Base-by-base conservation (phyloP, 805 yeast genomes). In the Metschnikowia orientalis region DNA sequence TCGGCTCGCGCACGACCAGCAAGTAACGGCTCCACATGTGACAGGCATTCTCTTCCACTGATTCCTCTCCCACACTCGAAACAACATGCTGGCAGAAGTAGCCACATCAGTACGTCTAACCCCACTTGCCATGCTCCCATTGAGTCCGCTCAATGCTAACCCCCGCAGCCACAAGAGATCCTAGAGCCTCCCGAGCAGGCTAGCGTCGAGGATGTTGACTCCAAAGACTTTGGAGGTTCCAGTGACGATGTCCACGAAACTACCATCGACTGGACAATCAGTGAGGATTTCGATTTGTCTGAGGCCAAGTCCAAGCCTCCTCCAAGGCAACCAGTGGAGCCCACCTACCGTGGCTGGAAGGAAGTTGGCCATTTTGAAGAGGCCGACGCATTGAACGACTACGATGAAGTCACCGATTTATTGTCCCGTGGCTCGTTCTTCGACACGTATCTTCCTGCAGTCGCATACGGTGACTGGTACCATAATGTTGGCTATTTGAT, bases 381-480 rank as follows among this genome's bases (percentile, higher is more conserved):
- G 37, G 71, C 73, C 25, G 89, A 82, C 54, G 61, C 63, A 2
- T 63, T 85, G 45, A 77, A 73, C 2, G 58, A 75, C 6, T 84
- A 81, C 22, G 95, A 86, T 54, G 84, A 80, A 48, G 63, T 79
- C 35, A 69, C 74, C 42, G 95, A 88, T 56, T 63, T 88, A 46
- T 59, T 78, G 37, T 70, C 80, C 15, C 72, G 75, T 15, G 78
- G 87, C 13, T 85, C 97, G 0, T 50, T 83, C 21, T 63, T 89
- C 38, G 96, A 88, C 50, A 70, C 75, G 38, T 74, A 80, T 49
- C 61, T 92, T 34, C 94, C 94, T 6, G 81, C 85, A 18, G 67
- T 61, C 22, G 73, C 77, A 10, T 85, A 83, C 49, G 98, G 98
- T 33, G 97, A 92, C 54, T 92, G 98, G 98, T 92, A 81, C 54